Conservation (phyloP, 2,329 filamentous ascomycete genomes). For the Neurospora sp. region DNA sequence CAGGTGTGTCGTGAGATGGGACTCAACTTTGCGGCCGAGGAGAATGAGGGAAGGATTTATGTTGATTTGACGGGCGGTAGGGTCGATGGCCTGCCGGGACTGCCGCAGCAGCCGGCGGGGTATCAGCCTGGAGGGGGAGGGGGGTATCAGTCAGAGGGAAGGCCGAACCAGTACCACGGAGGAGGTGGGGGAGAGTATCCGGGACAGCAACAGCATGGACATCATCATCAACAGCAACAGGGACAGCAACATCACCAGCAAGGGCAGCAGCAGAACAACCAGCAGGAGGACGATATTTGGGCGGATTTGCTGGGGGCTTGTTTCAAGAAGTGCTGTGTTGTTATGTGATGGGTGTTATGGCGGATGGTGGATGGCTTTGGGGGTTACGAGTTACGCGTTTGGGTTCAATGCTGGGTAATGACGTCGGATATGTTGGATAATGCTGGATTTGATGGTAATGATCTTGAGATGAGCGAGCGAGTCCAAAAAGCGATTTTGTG, state of each 20-base stretch:
- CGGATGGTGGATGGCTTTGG: neutral
- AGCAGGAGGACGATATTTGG: slow-evolving; percentile 17
- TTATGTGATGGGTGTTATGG: slow-evolving; percentile 48
- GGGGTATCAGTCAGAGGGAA: slow-evolving; percentile 20
- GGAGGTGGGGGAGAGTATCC: slow-evolving; percentile 7
- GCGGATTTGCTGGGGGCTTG: slow-evolving; percentile 23
- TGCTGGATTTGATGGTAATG: neutral
- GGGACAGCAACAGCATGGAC: slow-evolving; percentile 18
- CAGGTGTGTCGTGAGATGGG: slow-evolving; percentile 75
- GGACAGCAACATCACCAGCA: slow-evolving; percentile 7
- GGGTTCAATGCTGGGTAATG: neutral
- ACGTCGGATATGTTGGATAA: neutral
- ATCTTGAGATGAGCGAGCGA: neutral
- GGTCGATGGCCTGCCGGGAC: slow-evolving; percentile 33
- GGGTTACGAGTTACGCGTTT: neutral
- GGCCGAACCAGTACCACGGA: slow-evolving; percentile 25
- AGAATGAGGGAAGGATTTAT: slow-evolving; percentile 82
- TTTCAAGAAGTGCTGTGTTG: slow-evolving; percentile 54
- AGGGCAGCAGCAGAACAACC: slow-evolving; percentile 32
- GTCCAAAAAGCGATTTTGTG: neutral
- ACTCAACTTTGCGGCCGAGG: slow-evolving; percentile 73
- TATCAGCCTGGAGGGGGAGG: slow-evolving; percentile 20
- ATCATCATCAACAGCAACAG: slow-evolving; percentile 28
- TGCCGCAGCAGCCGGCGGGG: slow-evolving; percentile 35
- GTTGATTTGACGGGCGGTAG: slow-evolving; percentile 72